A percentile compares a stretch with the other conserved stretches of the same genome.
phyloP scores from a whole-genome alignment of 495 filamentous ascomycete genomes.

The Aspergillus cristatus region DNA sequence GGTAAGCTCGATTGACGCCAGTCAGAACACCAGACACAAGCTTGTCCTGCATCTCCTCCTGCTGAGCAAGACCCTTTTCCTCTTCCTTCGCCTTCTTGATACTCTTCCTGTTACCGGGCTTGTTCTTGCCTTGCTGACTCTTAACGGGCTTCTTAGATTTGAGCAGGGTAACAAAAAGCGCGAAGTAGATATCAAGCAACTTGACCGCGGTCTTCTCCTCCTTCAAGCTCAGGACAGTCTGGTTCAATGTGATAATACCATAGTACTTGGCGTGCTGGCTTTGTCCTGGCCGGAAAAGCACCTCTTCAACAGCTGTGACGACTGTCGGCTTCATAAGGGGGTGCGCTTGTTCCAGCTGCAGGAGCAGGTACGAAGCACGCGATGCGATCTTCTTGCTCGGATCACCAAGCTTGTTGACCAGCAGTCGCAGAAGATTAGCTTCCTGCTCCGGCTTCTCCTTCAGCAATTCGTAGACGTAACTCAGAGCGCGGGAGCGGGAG shows the following conservation, averaged over 20 bases:
- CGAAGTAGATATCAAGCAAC: constrained; percentile 83
- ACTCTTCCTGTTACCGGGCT: constrained; percentile 20
- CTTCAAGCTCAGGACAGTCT: constrained; percentile 78
- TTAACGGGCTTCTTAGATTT: constrained; percentile 44
- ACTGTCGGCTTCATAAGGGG: constrained; percentile 88
- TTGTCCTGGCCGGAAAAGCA: constrained; percentile 81
- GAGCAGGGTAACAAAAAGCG: constrained; percentile 66
- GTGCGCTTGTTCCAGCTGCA: constrained; percentile 82
- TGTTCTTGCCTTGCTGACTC: constrained; percentile 15
- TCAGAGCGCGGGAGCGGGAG: constrained; percentile 73
- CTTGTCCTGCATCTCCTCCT: constrained; percentile 74
- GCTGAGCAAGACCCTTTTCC: constrained; percentile 41
- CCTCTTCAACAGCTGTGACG: constrained; percentile 75
- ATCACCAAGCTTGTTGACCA: constrained; percentile 95
- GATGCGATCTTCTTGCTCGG: constrained; percentile 90
- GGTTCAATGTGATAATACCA: constrained; percentile 90
- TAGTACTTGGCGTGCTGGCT: constrained; percentile 87
- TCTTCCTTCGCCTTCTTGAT: constrained; percentile 37
- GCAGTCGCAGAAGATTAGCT: constrained; percentile 77
- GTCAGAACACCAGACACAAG: constrained; percentile 82
- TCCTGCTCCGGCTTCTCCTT: constrained; percentile 97
- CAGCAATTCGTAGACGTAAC: constrained; percentile 80
- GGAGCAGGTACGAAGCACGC: constrained; percentile 76
- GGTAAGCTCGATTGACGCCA: constrained; percentile 91
- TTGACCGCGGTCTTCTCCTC: constrained; percentile 76